Evolutionary conservation across 176 grass and related monocot species (phyloP), one percentile per base, ranked within the genome.

Genomic region (Calamus simplicifolius): DNA sequence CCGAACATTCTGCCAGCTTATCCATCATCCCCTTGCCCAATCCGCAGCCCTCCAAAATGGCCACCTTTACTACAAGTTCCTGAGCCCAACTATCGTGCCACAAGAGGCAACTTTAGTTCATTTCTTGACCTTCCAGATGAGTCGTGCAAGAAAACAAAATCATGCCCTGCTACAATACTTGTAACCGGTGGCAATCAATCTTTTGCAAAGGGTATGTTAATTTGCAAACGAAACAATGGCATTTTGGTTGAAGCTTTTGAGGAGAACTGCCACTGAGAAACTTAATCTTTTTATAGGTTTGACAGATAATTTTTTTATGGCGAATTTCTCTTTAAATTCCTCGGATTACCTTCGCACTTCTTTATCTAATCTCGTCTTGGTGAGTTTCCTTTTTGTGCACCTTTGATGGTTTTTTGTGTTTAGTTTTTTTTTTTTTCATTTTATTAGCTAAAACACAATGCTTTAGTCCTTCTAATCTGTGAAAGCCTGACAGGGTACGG

Each of bases 51-150:
- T 50, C 67, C 75, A 18, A 62, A 73, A 50, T 88, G 74, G 75
- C 71, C 80, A 17, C 17, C 72, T 29, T 77, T 88, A 6, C 23
- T 88, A 57, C 75, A 88, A 80, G 62, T 88, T 72, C 85, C 72
- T 1, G 14, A 4, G 15, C 19, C 21, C 7, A 51, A 83, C 51
- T 87, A 71, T 25, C 78, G 75, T 5, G 75, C 84, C 1, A 61
- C 59, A 27, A 60, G 75, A 60, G 65, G 70, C 30, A 31, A 62
- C n/a, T 79, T 67, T 5, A 54, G 48, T 49, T 38, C 21, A 15
- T 74, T 66, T 48, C 7, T 27, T 54, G 78, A 69, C 18, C 69
- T 79, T 27, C 70, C 81, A 1, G 29, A 69, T 17, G 48, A 50
- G 8, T 57, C 60, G 0, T 76, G 16, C 70, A 35, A 51, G 18